Conservation (phyloP, 179 eudicot species). For the Nepenthes alata region DNA sequence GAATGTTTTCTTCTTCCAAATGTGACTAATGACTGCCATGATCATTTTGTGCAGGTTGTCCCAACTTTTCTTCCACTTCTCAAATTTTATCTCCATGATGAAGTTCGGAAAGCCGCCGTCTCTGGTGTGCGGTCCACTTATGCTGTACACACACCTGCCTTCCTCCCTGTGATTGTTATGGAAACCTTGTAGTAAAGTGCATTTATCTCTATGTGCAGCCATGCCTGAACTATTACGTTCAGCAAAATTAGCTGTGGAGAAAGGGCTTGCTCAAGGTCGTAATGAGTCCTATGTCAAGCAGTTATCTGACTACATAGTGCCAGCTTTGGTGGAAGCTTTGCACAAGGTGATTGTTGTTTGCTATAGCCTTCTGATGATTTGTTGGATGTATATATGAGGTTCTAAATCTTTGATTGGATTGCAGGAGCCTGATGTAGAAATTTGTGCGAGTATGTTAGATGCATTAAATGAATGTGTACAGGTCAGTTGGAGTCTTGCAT, state of each 20-base stretch:
- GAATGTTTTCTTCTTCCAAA: neutral
- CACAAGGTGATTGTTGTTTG: slow-evolving; percentile 51
- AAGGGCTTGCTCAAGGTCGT: slow-evolving; percentile 86
- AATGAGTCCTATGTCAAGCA: slow-evolving; percentile 82
- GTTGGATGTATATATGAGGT: neutral
- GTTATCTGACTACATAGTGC: slow-evolving; percentile 76
- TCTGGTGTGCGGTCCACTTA: slow-evolving; percentile 42
- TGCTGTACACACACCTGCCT: neutral
- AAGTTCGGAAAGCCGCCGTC: slow-evolving; percentile 91
- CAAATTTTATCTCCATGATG: slow-evolving; percentile 93
- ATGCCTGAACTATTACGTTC: slow-evolving; percentile 94
- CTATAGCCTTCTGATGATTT: neutral
- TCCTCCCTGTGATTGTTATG: neutral
- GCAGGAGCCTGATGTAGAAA: slow-evolving; percentile 99
- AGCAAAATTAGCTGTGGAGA: slow-evolving; percentile 87
- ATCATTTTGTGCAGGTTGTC: slow-evolving; percentile 50
- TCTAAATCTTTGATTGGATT: slow-evolving; percentile 8
- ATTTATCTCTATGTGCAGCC: slow-evolving; percentile 33
- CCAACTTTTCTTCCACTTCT: slow-evolving; percentile 86
- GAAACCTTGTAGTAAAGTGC: neutral
- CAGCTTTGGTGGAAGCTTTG: slow-evolving; percentile 89
- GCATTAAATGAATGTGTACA: slow-evolving; percentile 87
- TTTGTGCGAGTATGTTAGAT: slow-evolving; percentile 87
- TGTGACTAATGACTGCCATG: neutral
- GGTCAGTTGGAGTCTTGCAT: slow-evolving; percentile 27